phyloP scores from a whole-genome alignment of 2,329 filamentous ascomycete species.

The Beauveria brongniartii region DNA sequence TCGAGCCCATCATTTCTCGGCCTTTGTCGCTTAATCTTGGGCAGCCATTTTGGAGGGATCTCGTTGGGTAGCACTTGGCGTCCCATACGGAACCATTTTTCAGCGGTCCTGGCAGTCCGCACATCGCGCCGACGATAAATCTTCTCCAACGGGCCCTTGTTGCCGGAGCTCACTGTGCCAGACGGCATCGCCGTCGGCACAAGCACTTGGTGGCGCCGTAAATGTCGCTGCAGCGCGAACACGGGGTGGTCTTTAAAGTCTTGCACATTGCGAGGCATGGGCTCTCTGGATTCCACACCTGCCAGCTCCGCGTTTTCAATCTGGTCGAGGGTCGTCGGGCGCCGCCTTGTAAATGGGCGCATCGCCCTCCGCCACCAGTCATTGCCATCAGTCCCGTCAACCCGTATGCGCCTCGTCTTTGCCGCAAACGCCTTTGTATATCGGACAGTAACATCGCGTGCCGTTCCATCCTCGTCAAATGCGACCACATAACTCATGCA shows the following conservation, averaged over 20 bases:
- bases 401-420: constrained; percentile 74
- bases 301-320: constrained; percentile 73
- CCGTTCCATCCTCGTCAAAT: constrained; percentile 72
- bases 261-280: constrained; percentile 76
- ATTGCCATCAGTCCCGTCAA: constrained; percentile 51
- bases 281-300: constrained; percentile 64
- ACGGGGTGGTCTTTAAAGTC: constrained; percentile 84
- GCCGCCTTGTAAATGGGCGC: constrained; percentile 35
- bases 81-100: constrained; percentile 87
- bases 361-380: constrained; percentile 48
- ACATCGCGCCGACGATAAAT: constrained; percentile 82
- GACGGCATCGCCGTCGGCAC: constrained; percentile 59
- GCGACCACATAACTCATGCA: constrained; percentile 75
- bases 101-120: constrained; percentile 64
- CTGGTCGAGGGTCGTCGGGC: constrained; percentile 61
- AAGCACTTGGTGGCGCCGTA: constrained; percentile 77
- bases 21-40: constrained; percentile 34
- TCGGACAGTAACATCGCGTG: constrained; percentile 76
- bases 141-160: constrained; percentile 56
- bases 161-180: constrained; percentile 68
- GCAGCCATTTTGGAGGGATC: constrained; percentile 71
- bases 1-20: constrained; percentile 9
- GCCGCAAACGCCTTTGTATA: constrained; percentile 86
- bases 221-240: constrained; percentile 76
- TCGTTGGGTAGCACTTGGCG: constrained; percentile 70